A percentile compares a stretch with the other conserved stretches of the same genome.
Evolutionary conservation across 768 basidiomycete species (phyloP).

Genomic region (Termitomyces sp.): DNA sequence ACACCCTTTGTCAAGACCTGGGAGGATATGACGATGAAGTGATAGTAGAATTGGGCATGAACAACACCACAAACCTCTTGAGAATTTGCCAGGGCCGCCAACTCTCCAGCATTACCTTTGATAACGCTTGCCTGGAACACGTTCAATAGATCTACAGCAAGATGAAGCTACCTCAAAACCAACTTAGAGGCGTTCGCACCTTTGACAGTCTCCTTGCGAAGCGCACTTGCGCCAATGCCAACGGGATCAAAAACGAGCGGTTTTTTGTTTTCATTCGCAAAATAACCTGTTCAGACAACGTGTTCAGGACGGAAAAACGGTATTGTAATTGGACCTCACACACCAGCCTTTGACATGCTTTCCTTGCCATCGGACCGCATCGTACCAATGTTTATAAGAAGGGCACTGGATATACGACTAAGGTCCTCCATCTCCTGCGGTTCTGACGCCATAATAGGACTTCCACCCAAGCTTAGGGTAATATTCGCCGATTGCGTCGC

Average conservation of each 20-base stretch:
- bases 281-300: constrained; percentile 28
- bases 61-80: constrained; percentile 48
- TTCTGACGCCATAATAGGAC: constrained; percentile 92
- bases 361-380: constrained; percentile 52
- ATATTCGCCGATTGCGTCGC: constrained; percentile 88
- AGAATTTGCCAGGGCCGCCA: constrained; percentile 75
- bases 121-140: constrained; percentile 86
- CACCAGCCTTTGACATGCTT: constrained; percentile 76
- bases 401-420: constrained; percentile 54
- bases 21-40: not conserved
- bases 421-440: constrained; percentile 82
- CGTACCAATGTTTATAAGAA: constrained; percentile 89
- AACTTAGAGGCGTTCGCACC: constrained; percentile 31
- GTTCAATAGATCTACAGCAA: constrained; percentile 63
- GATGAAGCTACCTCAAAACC: constrained; percentile 31
- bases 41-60: not conserved
- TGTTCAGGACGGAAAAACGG: not conserved
- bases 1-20: constrained; percentile 80
- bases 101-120: constrained; percentile 92
- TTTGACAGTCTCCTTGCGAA: constrained; percentile 58
- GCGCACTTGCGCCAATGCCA: constrained; percentile 79
- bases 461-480: constrained; percentile 82
- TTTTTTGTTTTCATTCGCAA: constrained; percentile 65
- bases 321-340: not conserved
- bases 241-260: constrained; percentile 91